Evolutionary conservation across 2,329 filamentous ascomycete genomes (phyloP).

Genomic region (Sporothrix inflata): DNA sequence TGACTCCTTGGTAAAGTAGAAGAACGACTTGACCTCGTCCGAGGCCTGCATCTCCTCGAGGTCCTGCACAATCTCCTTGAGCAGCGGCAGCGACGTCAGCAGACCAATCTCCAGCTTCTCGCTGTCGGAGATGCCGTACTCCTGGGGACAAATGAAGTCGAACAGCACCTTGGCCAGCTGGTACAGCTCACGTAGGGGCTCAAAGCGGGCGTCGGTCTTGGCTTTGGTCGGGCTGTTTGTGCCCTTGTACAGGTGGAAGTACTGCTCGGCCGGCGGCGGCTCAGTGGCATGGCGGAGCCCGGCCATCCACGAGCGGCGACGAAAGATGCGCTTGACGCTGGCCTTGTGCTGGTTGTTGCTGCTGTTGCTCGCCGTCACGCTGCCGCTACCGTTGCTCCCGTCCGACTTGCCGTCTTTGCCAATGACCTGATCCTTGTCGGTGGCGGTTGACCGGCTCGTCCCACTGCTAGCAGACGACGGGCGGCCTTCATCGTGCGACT

Average conservation of each 20-base stretch:
- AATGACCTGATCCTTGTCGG: conserved; percentile 36
- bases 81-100: conserved; percentile 85
- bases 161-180: conserved; percentile 92
- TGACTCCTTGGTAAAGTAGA: conserved; percentile 99
- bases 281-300: conserved; percentile 53
- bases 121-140: conserved; percentile 92
- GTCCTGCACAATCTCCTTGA: conserved; percentile 96
- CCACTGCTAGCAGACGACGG: conserved; percentile 11
- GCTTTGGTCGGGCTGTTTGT: conserved; percentile 68
- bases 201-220: conserved; percentile 81
- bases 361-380: background rate
- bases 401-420: conserved; percentile 35
- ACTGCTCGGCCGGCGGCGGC: conserved; percentile 67
- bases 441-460: background rate
- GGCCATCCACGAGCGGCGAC: conserved; percentile 63
- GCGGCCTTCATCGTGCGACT: conserved; percentile 29
- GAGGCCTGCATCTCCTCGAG: conserved; percentile 96
- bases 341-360: conserved; percentile 38
- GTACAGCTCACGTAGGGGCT: conserved; percentile 90
- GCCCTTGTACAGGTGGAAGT: conserved; percentile 89
- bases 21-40: conserved; percentile 90
- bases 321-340: conserved; percentile 58
- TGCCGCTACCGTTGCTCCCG: conserved; percentile 30
- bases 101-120: conserved; percentile 99
- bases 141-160: conserved; percentile 97